Base-by-base conservation (phyloP, 371 early-diverging fungal species). In the Mucor piriformis region DNA sequence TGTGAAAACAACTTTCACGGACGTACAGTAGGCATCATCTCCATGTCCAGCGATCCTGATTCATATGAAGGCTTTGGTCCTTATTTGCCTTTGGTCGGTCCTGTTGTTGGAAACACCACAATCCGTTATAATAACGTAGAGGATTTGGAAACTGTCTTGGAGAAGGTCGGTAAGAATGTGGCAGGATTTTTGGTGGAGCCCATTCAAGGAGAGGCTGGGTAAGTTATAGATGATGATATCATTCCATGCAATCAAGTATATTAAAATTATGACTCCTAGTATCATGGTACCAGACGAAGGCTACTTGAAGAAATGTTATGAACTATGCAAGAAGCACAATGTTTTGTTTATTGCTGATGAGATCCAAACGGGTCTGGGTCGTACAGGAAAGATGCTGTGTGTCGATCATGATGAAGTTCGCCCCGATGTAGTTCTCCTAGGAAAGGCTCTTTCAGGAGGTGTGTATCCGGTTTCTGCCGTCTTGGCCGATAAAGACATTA, bases 171-270 rank as follows among this genome's bases (percentile, higher is more conserved):
- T 56, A 72, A 86, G 55, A 74, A 88, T 43, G 91, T 95, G 3
- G 95, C 93, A 42, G 98, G 88, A 11, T 96, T 98, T 81, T 82
- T 99, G 55, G 92, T 97, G 18, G 99, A 98, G 79, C 99, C 99
- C 24, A 96, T 98, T 74, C 99, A 98, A 78, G 99, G 99, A 62
- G 99, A 98, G 83, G 98, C 97, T 24, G 97, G 94, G 68, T 79
- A 77, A 61, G 33, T 44, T 13, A 3, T 37, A 0, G 32, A 52
- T 38, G 11, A 38, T 10, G 13, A 15, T 35, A 49, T 2, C 29
- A 11, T 11, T 37, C 47, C 12, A 25, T 20, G 23, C 6, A 52
- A 40, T 42, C 16, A 43, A 25, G 20, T 7, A 11, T 6, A 44
- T 34, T 24, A 10, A 6, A 52, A 59, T 34, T 25, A 20, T 46